These are phyloP conservation scores for Onygena corvina DNA, from an alignment of 2,329 filamentous ascomycete species.

Conservation along the genomic window DNA sequence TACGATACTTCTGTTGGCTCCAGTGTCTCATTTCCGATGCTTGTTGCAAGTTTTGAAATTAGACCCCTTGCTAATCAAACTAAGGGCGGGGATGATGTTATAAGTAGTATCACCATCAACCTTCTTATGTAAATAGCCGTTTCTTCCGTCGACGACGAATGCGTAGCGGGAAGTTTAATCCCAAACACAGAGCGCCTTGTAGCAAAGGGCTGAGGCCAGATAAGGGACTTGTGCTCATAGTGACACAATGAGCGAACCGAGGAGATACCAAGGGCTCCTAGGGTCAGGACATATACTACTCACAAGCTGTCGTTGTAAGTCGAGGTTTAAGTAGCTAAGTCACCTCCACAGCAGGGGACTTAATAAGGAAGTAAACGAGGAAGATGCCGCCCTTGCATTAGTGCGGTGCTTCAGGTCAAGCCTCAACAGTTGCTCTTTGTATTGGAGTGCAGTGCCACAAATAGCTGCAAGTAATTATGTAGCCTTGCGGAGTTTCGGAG, in stretches of 20 bases:
- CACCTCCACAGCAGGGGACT: too few species aligned
- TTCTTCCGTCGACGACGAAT: not conserved
- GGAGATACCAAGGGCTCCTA: not conserved
- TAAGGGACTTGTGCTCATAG: too few species aligned
- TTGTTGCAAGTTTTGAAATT: slow-evolving; percentile 2
- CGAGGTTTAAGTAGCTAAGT: too few species aligned
- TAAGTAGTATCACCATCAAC: not conserved
- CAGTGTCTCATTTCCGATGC: slow-evolving; percentile 5
- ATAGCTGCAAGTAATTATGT: too few species aligned
- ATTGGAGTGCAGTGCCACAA: too few species aligned
- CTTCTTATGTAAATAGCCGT: slow-evolving; percentile 2
- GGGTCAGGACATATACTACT: not conserved
- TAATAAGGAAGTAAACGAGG: too few species aligned
- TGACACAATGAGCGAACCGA: too few species aligned
- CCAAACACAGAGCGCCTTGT: slow-evolving; percentile 4
- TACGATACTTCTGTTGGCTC: not conserved
- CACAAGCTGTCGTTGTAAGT: too few species aligned
- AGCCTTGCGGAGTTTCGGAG: not conserved
- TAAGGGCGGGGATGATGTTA: not conserved
- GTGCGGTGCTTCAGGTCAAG: too few species aligned
- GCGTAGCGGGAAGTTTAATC: not conserved
- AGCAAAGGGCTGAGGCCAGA: not conserved
- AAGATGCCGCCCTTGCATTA: too few species aligned
- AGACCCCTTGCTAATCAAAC: slow-evolving; percentile 1
- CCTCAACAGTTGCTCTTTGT: too few species aligned